A percentile compares a stretch with the other conserved stretches of the same genome.
Evolutionary conservation across 148 eudicot species (phyloP).

Genomic region (Amaranthus palmeri): DNA sequence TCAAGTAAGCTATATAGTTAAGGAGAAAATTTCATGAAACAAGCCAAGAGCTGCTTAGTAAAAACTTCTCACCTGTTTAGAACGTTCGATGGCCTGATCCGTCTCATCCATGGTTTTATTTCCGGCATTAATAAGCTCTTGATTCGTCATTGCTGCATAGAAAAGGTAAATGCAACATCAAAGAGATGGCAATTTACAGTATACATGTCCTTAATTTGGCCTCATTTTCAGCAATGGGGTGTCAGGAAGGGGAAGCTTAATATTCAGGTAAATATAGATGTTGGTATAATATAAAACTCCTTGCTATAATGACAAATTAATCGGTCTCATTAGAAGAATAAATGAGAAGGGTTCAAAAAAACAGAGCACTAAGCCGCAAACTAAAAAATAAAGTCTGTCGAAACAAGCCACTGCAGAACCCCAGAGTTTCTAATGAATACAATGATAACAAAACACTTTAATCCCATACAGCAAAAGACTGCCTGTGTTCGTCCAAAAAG

Average conservation of each 20-base stretch:
- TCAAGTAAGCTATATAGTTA: background rate
- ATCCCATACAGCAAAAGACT: too few relatives aligned
- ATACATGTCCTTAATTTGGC: background rate
- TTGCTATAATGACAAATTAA: background rate
- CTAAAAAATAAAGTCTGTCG: background rate
- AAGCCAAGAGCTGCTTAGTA: background rate
- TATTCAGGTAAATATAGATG: background rate
- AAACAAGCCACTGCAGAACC: background rate
- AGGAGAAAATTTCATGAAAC: background rate
- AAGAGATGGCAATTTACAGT: background rate
- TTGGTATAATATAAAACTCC: background rate
- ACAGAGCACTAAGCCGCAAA: background rate
- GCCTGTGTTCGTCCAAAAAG: too few relatives aligned
- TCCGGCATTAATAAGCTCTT: conserved; percentile 88
- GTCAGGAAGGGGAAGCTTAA: background rate
- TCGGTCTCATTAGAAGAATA: background rate
- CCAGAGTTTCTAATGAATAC: background rate
- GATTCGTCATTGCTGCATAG: conserved; percentile 78
- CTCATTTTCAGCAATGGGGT: background rate
- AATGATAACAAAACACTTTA: too few relatives aligned
- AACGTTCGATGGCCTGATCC: conserved; percentile 97
- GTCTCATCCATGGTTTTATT: conserved; percentile 79
- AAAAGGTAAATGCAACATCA: conserved; percentile 12
- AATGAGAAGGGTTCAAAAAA: too few relatives aligned
- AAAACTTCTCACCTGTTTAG: conserved; percentile 59